Conservation (phyloP, 176 grass and related monocot species). For the sorghum (Sorghum bicolor) region Sorghum_bicolor_NCBIv3 NC_012879.2:50840001-50840500, state of each 20-base stretch:
- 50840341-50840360: no score
- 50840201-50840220: neutral
- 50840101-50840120: constrained; percentile 36
- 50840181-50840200: constrained; percentile 39
- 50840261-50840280: neutral
- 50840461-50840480: no score
- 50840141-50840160: constrained; percentile 4
- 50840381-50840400: no score
- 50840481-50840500: no score
- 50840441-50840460: no score
- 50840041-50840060: constrained; percentile 21
- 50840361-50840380: no score
- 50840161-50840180: neutral
- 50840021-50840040: neutral
- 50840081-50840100: neutral
- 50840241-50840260: constrained; percentile 37
- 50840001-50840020: neutral
- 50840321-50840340: no score
- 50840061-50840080: constrained; percentile 31
- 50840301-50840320: neutral
- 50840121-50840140: constrained; percentile 13
- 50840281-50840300: neutral
- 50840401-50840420: no score
- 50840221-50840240: no score
- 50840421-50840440: no score